phyloP scores from a whole-genome alignment of 1,284 basidiomycete species.

The Vanrija humicola region DNA sequence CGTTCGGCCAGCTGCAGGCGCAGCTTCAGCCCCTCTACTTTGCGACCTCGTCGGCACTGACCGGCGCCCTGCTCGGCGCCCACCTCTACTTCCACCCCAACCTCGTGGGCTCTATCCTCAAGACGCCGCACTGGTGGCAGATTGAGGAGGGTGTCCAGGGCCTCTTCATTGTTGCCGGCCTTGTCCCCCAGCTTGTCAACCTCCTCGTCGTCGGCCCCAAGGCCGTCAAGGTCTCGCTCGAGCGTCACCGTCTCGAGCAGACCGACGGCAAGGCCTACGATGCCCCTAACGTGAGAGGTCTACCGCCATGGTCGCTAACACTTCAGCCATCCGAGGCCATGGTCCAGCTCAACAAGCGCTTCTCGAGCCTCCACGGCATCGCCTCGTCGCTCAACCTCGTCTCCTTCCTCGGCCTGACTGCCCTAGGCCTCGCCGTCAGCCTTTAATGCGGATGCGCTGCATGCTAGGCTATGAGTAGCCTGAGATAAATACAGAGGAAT shows the following conservation, averaged over 20 bases:
- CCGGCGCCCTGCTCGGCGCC: slow-evolving; percentile 57
- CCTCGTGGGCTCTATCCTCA: slow-evolving; percentile 51
- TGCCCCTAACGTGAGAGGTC: slow-evolving; percentile 57
- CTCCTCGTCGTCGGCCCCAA: slow-evolving; percentile 41
- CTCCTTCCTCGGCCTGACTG: slow-evolving; percentile 60
- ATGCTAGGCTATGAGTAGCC: neutral
- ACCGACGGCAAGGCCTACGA: slow-evolving; percentile 65
- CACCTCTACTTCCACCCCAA: slow-evolving; percentile 65
- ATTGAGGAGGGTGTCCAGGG: slow-evolving; percentile 64
- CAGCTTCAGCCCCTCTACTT: slow-evolving; percentile 73
- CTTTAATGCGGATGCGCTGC: slow-evolving; percentile 38
- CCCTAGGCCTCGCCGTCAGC: slow-evolving; percentile 61
- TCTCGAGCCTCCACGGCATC: slow-evolving; percentile 63
- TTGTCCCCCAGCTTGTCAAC: slow-evolving; percentile 55
- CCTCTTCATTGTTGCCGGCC: slow-evolving; percentile 58
- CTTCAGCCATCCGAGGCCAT: slow-evolving; percentile 63
- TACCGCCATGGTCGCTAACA: neutral
- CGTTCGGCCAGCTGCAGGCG: slow-evolving; percentile 70
- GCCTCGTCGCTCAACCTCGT: slow-evolving; percentile 58
- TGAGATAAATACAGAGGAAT: too few relatives aligned
- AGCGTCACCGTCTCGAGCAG: slow-evolving; percentile 68
- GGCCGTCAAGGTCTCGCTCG: slow-evolving; percentile 58
- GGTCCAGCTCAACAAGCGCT: slow-evolving; percentile 63
- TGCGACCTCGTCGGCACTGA: slow-evolving; percentile 57
- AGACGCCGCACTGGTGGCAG: slow-evolving; percentile 51